Evolutionary conservation across 163 green algal genomes (phyloP), one percentile per base, ranked within the genome.

Genomic region (Prototheca wickerhamii): DNA sequence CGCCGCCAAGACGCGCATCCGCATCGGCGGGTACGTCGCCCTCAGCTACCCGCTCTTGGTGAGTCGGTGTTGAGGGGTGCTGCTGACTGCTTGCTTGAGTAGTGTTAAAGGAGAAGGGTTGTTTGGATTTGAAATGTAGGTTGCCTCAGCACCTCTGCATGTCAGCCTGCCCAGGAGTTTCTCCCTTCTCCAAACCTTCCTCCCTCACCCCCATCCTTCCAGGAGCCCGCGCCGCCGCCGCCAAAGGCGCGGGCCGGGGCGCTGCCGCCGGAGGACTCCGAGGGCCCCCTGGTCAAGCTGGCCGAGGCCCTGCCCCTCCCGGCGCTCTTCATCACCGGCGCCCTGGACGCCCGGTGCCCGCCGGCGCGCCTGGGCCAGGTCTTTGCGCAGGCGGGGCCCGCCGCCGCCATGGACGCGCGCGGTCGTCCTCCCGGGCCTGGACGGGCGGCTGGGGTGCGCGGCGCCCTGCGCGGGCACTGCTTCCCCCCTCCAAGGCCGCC

Each of bases 21-120:
- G n/a, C 17, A 65, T 86, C 30, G 68, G 65, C 4, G 83, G 77
- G 25, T 78, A 77, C n/a, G 62, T 79, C 23, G 55, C 86, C 0
- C 42, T 89, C 26, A 82, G 71, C 0, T 89, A 89, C 49, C 82
- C 82, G 2, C 71, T 88, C 23, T 74, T 72, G 66, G 75, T 85
- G 49, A 30, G 77, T 54, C n/a, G 28, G 26, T 18, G n/a, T 35
- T 23, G 52, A 8, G 25, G 52, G 26, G 7, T 8, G 10, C 26
- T 37, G 52, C 52, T 20, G 28, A 28, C 49, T 32, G 21, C 21
- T n/a, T 15, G 26, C 49, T 31, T 56, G 26, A 12, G 49, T 28
- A 23, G 49, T 23, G 12, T 20, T 20, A 23, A 8, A 56, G n/a
- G n/a, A n/a, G n/a, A n/a, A n/a, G n/a, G n/a, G n/a, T n/a, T n/a